phyloP scores from a whole-genome alignment of 2,329 filamentous ascomycete species.

The Diplodia sapinea region DNA sequence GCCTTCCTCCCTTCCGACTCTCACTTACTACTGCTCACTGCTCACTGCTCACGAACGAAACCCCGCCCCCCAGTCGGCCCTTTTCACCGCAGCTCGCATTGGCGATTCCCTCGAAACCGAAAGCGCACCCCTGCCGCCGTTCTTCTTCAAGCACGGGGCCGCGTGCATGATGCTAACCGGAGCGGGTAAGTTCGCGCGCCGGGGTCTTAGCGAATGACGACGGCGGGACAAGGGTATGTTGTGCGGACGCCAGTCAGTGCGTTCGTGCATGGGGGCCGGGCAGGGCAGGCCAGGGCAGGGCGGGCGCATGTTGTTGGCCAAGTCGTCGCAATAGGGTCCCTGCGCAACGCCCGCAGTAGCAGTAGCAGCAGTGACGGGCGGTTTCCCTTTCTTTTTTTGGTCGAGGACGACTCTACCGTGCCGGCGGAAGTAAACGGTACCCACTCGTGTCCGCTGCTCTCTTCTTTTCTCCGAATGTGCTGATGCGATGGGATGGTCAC shows the following conservation, averaged over 20 bases:
- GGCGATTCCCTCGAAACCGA: neutral
- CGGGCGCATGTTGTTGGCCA: too few species aligned
- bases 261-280: neutral
- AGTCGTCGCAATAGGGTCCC: too few species aligned
- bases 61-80: neutral
- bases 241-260: neutral
- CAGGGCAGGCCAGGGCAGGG: too few species aligned
- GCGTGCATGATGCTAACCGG: neutral
- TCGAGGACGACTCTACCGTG: too few species aligned
- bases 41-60: neutral
- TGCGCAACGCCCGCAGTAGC: too few species aligned
- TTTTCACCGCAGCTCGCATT: neutral
- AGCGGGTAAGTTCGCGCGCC: neutral
- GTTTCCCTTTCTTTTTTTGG: too few species aligned
- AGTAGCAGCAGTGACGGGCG: too few species aligned
- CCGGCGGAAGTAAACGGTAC: too few species aligned
- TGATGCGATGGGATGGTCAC: too few species aligned
- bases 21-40: neutral
- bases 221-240: neutral
- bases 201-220: slow-evolving; percentile 1
- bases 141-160: neutral
- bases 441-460: too few species aligned
- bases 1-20: neutral
- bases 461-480: too few species aligned
- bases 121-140: neutral